Evolutionary conservation across 2,329 filamentous ascomycete species (phyloP), one percentile per base, ranked within the genome.

Genomic region (Penicillium capsulatum): DNA sequence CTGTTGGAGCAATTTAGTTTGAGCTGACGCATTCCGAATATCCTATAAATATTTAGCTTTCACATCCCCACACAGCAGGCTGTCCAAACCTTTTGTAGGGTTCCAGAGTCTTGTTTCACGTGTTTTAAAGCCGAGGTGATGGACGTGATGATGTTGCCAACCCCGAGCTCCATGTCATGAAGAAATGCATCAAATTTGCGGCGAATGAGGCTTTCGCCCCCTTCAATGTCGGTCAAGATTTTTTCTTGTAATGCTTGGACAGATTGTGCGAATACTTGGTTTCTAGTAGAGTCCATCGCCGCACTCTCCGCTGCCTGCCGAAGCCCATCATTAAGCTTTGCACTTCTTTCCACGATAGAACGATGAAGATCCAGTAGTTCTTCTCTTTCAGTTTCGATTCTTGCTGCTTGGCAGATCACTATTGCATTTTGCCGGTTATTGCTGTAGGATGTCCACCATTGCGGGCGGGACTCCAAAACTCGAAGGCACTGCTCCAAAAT

Each of bases 401-500:
- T 72, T 29, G 76, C 73, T 17, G 79, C 78, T 45, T 80, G 74
- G 48, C 81, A 84, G 50, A 84, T 77, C 13, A 79, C 62, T 30
- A 78, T 65, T 2, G 79, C 79, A 48, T 80, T 79, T 40, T 81
- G 76, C 39, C 73, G 69, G 41, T 71, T 76, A 58, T 80, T 81
- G 49, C 76, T 78, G 63, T 80, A 84, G 16, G 78, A 82, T 1
- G 72, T 81, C 79, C 80, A 84, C 57, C 70, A 75, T 31, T 79
- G 77, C 1, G 74, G 70, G 16, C 73, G 68, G 13, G 70, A 69
- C 31, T 75, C 72, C 1, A 84, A 59, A 3, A 71, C 71, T 31
- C 64, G 67, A 3, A 81, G 61, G 49, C 81, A 85, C 7, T 63
- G 52, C 31, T 69, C 65, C 16, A 81, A 47, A 13, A 61, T 34